Evolutionary conservation across 129 eudicot genomes (phyloP).

Genomic region (Lactuca sativa): DNA sequence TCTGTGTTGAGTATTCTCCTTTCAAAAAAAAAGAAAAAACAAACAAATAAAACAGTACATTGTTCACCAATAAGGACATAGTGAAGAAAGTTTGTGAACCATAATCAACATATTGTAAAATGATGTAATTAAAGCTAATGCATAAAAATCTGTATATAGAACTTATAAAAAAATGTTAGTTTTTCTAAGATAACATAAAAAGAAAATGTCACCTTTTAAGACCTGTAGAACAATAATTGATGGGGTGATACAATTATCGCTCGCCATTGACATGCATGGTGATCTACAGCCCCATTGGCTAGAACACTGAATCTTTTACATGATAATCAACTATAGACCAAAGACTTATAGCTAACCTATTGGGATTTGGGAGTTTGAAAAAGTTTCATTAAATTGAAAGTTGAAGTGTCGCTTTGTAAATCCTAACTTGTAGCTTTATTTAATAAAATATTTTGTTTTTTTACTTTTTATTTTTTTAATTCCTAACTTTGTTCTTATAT

Average conservation of each 20-base stretch:
- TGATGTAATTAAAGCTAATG: background rate
- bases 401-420: too few relatives aligned
- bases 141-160: background rate
- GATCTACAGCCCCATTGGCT: background rate
- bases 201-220: background rate
- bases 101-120: background rate
- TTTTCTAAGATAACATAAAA: background rate
- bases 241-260: background rate
- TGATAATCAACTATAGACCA: background rate
- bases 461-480: too few relatives aligned
- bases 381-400: too few relatives aligned
- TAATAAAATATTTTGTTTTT: too few relatives aligned
- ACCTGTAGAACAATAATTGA: background rate
- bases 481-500: too few relatives aligned
- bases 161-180: background rate
- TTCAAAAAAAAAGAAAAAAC: background rate
- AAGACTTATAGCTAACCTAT: background rate
- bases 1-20: too few relatives aligned
- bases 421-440: too few relatives aligned
- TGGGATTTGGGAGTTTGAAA: too few relatives aligned
- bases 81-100: background rate
- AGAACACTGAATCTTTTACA: background rate
- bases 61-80: background rate
- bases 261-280: background rate
- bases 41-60: too few relatives aligned